These are phyloP conservation scores for Periglandula ipomoeae DNA, from an alignment of 2,329 filamentous ascomycete genomes.

Conservation along the genomic window DNA sequence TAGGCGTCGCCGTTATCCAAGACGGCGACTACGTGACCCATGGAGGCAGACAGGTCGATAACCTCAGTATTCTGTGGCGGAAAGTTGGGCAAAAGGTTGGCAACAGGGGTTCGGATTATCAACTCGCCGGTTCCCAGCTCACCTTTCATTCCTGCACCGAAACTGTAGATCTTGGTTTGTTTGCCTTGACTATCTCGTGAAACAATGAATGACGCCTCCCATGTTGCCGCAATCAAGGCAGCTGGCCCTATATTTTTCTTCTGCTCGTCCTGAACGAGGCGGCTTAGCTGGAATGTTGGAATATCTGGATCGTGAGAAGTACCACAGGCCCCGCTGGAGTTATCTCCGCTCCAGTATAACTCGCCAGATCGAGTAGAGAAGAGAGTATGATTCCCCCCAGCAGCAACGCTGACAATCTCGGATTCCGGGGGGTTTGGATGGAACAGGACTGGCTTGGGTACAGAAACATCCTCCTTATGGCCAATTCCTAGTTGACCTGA, in stretches of 20 bases:
- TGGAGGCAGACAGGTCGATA: conserved; percentile 58
- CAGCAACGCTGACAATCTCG: conserved; percentile 30
- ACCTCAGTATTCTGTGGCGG: conserved; percentile 52
- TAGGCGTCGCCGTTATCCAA: conserved; percentile 68
- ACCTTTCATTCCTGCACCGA: conserved; percentile 60
- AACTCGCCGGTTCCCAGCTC: conserved; percentile 58
- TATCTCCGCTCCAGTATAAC: conserved; percentile 59
- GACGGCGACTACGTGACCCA: conserved; percentile 69
- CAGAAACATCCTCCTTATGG: conserved; percentile 61
- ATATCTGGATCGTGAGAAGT: conserved; percentile 20
- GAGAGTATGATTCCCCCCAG: conserved; percentile 84
- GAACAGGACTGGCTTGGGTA: conserved; percentile 55
- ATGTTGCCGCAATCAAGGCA: conserved; percentile 58
- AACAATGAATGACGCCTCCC: conserved; percentile 64
- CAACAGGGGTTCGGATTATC: conserved; percentile 37
- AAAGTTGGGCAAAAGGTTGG: conserved; percentile 49
- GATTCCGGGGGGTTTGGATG: conserved; percentile 26
- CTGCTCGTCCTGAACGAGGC: conserved; percentile 23
- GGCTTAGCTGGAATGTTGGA: conserved; percentile 30
- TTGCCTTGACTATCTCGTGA: conserved; percentile 31
- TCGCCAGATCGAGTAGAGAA: conserved; percentile 51
- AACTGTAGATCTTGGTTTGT: conserved; percentile 46
- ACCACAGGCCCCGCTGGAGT: conserved; percentile 45
- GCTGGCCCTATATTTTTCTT: conserved; percentile 18
- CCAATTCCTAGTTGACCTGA: conserved; percentile 66